These are phyloP conservation scores for Lycium ferocissimum DNA, from an alignment of 257 asterid genomes.

Conservation along the genomic window DNA sequence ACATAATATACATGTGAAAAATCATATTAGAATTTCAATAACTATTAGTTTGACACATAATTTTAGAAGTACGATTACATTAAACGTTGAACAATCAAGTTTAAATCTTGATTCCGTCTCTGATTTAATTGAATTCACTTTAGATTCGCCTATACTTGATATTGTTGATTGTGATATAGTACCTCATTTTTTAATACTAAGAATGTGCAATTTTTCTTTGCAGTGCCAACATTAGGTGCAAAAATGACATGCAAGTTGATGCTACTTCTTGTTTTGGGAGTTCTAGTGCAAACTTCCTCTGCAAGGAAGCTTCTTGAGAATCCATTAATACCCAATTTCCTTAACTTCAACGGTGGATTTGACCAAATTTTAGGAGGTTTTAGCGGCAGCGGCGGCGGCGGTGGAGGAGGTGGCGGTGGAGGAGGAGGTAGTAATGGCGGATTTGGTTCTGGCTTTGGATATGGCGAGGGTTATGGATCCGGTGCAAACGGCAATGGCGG, in stretches of 20 bases:
- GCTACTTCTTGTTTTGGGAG: not conserved
- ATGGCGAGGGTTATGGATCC: conserved; percentile 3
- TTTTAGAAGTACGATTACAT: not conserved
- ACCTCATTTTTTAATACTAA: not conserved
- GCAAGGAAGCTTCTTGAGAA: conserved; percentile 9
- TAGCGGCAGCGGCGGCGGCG: not conserved
- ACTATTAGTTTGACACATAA: not conserved
- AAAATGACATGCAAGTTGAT: not conserved
- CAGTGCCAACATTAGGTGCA: not conserved
- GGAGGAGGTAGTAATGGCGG: conserved; percentile 9
- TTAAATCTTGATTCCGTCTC: not conserved
- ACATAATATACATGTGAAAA: not conserved
- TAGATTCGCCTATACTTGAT: not conserved
- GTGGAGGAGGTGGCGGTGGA: fast-evolving
- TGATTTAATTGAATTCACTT: not conserved
- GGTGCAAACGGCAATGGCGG: not conserved
- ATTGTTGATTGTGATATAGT: not conserved
- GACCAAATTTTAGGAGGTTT: not conserved
- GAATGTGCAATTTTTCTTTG: not conserved
- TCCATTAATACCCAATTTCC: not conserved
- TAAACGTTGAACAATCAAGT: not conserved
- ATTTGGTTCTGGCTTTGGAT: not conserved
- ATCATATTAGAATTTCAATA: not conserved
- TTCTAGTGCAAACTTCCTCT: not conserved
- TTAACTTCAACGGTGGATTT: not conserved